phyloP scores from a whole-genome alignment of 805 yeast genomes.

The Starmerella floricola region DNA sequence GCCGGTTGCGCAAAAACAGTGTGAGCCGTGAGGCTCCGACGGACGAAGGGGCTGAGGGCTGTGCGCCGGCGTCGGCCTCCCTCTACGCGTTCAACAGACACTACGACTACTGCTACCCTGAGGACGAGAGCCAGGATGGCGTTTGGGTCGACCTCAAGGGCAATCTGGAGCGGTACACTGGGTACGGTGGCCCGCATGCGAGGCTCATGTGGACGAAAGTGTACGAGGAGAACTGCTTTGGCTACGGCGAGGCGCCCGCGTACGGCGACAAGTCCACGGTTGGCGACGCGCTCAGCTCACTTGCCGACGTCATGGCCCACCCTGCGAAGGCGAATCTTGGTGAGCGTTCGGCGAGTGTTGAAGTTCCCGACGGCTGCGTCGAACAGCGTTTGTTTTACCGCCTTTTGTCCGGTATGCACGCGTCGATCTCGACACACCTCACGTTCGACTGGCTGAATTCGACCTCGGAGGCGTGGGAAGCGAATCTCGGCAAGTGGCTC shows the following conservation, averaged over 20 bases:
- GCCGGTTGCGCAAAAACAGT: conserved; percentile 35
- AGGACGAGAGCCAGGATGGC: conserved; percentile 31
- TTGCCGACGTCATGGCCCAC: conserved; percentile 13
- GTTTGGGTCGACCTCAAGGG: conserved; percentile 76
- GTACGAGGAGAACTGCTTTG: conserved; percentile 83
- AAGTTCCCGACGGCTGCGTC: conserved; percentile 44
- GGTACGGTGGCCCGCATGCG: conserved; percentile 88
- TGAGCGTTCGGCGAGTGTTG: conserved; percentile 1
- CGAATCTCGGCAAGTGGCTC: conserved; percentile 72
- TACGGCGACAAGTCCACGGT: background rate
- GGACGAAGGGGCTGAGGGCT: conserved; percentile 16
- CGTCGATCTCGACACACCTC: conserved; percentile 86
- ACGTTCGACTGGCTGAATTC: conserved; percentile 69
- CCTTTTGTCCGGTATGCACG: conserved; percentile 84
- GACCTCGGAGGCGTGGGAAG: conserved; percentile 68
- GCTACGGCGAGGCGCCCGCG: conserved; percentile 28
- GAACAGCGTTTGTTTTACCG: conserved; percentile 85
- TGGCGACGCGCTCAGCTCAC: conserved; percentile 1
- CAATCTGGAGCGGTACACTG: conserved; percentile 94
- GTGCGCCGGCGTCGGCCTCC: conserved; percentile 19
- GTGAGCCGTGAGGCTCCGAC: conserved; percentile 24
- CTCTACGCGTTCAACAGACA: conserved; percentile 12
- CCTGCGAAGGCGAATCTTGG: conserved; percentile 25
- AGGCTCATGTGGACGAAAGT: conserved; percentile 87
- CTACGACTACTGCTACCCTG: conserved; percentile 33